Conservation (phyloP, 306 rosid genomes). For the Pueraria montana region DNA sequence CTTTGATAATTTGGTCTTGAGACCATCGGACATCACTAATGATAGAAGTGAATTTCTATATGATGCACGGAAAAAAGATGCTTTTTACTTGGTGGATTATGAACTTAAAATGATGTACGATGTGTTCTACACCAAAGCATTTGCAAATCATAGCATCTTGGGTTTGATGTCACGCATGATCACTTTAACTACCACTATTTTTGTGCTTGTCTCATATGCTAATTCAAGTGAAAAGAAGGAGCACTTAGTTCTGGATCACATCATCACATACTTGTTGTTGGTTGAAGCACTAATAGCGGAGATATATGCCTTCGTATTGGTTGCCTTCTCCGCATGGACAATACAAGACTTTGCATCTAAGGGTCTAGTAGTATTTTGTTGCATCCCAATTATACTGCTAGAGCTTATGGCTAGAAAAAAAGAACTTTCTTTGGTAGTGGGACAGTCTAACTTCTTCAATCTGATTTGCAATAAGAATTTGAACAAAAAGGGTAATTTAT, state of each 20-base stretch:
- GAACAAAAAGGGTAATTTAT: too few relatives aligned
- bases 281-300: not conserved
- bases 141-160: not conserved
- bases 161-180: not conserved
- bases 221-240: not conserved
- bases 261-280: not conserved
- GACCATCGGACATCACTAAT: not conserved
- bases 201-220: not conserved
- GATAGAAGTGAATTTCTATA: too few relatives aligned
- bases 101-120: not conserved
- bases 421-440: too few relatives aligned
- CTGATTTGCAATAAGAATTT: too few relatives aligned
- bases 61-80: too few relatives aligned
- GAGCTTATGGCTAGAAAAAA: too few relatives aligned
- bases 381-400: too few relatives aligned
- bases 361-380: not conserved
- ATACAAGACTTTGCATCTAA: not conserved
- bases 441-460: too few relatives aligned
- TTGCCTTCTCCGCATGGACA: not conserved
- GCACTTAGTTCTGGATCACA: not conserved
- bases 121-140: not conserved
- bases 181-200: not conserved
- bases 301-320: not conserved
- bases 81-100: not conserved
- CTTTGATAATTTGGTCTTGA: not conserved